Base-by-base conservation (phyloP, 345 rosid species). In the Conringia planisiliqua region DNA sequence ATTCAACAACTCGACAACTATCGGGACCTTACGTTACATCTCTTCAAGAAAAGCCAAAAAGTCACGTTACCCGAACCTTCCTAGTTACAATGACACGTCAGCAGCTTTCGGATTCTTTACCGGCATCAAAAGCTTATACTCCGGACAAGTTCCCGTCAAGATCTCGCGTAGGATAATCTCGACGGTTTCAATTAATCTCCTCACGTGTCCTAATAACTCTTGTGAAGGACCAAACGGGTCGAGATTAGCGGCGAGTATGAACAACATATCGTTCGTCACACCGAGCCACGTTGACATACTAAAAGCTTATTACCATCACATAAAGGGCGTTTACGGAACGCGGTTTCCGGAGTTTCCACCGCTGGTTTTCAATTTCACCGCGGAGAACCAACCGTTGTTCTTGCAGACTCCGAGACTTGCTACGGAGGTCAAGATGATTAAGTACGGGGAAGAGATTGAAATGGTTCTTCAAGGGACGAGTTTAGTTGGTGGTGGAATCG, bases 11-110 rank as follows among this genome's bases (percentile, higher is more conserved):
- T 75, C 80, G 1, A 82, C 82, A 7, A 79, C 85, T 24, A 74
- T 82, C 0, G 91, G 87, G 30, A 36, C 76, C 26, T 50, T 87
- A 14, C 75, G 81, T 30, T 89, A 87, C 44, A 35, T 1, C 26
- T 59, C 64, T 59, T 59, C 64, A 35, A n/a, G 10, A 1, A n/a
- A 16, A 7, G 39, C 62, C 6, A 38, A 77, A 4, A 46, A 70
- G 3, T 43, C 73, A 12, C 22, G 6, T 36, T 71, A 80, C 12
- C 90, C 96, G 3, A 3, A 35, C 0, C 88, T 89, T 50, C 90
- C 90, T 18, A 13, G 3, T 10, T 72, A 74, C 18, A 74, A 84
- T 27, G 85, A 82, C 32, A 76, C 84, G 5, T 24, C 12, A 38
- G 82, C 86, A 18, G 73, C 78, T 38, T 75, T 75, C 36, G 0